Conservation (phyloP, 495 filamentous ascomycete species). For the Neurospora sp. region DNA sequence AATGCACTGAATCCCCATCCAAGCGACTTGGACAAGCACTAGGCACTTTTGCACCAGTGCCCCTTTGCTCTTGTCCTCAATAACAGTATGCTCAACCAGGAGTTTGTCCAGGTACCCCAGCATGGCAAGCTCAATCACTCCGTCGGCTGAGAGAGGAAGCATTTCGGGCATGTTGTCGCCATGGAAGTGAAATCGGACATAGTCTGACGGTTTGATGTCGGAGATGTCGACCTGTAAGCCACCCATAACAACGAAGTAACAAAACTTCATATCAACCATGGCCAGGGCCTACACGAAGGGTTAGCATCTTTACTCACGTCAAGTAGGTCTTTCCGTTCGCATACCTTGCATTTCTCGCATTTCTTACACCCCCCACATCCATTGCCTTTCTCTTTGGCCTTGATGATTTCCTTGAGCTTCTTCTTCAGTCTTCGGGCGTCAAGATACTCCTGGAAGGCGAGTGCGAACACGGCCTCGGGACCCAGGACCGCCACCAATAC, state of each 20-base stretch:
- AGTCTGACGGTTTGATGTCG: background rate
- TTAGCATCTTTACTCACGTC: too few relatives aligned
- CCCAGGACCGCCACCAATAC: background rate
- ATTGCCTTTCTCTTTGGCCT: background rate
- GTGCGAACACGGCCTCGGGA: background rate
- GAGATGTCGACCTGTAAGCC: background rate
- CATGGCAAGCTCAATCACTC: background rate
- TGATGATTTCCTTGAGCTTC: background rate
- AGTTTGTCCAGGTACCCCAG: background rate
- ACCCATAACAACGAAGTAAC: background rate
- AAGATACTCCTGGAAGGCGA: background rate
- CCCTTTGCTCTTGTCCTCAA: background rate
- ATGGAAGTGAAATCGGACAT: background rate
- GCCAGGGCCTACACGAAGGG: too few relatives aligned
- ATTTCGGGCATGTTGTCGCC: background rate
- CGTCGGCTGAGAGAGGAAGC: background rate
- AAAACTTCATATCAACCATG: background rate
- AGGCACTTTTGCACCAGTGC: background rate
- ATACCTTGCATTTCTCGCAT: background rate
- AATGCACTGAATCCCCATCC: background rate
- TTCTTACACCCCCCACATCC: fast-evolving
- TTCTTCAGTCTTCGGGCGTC: background rate
- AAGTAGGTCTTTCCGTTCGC: background rate
- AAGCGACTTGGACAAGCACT: background rate
- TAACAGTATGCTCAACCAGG: background rate